Evolutionary conservation across 164 flowering plant genomes (phyloP), one percentile per base, ranked within the genome.

Genomic region (Stephania japonica): DNA sequence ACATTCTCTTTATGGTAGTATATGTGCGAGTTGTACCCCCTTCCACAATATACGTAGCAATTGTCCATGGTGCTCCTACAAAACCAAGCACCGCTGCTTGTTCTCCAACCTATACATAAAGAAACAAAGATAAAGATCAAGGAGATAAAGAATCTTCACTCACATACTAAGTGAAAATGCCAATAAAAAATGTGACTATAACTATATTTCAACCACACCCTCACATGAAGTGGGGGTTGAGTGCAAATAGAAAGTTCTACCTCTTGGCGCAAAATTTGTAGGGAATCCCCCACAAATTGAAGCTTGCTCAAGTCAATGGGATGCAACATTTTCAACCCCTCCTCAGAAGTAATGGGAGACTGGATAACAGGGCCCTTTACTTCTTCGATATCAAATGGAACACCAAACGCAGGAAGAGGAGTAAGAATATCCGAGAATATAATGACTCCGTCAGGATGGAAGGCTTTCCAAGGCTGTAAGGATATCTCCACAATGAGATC

Each of bases 401-500:
- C 96, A 71, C 99, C 99, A 82, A 94, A 90, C 65, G 99, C 98
- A 73, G 99, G 99, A 65, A 94, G 79, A 70, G 99, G 99, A 42
- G 99, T 94, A 64, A 94, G 98, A 77, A 95, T 95, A 82, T 95
- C 99, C 18, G 99, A 95, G 85, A 94, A 94, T 75, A 94, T 87
- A 64, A 92, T 95, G 64, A 95, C 98, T 41, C 99, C 99, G 77
- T 95, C 99, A 25, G 99, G 99, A 67, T 65, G 90, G 76, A 95
- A 95, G 73, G 99, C 94, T 84, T 88, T 84, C 99, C 98, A 92
- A 66, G 98, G 99, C 90, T 92, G 99, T 91, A 95, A 87, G 77
- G 99, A 92, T 81, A 95, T 95, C 87, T 91, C 90, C 83, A 95
- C 99, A 83, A 95, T 92, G 86, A 95, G 97, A 89, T 94, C 97